These are phyloP conservation scores for Huntiella savannae DNA, from an alignment of 2,329 filamentous ascomycete species.

Conservation along the genomic window DNA sequence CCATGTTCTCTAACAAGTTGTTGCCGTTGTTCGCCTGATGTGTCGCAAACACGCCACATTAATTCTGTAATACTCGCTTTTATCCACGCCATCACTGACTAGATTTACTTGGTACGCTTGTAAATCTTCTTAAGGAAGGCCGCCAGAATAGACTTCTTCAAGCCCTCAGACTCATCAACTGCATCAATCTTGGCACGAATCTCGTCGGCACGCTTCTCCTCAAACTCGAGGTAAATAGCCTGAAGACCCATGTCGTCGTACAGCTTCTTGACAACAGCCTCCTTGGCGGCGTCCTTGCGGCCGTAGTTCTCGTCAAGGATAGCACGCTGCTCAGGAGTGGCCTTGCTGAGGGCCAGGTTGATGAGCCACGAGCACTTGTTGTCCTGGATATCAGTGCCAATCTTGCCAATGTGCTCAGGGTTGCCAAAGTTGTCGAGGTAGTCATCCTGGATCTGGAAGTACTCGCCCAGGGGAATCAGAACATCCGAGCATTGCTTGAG, in stretches of 20 bases:
- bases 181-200: constrained; percentile 55
- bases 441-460: constrained; percentile 98
- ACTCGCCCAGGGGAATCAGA: constrained; percentile 90
- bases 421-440: constrained; percentile 96
- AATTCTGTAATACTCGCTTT: background rate
- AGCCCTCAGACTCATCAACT: constrained; percentile 68
- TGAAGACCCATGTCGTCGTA: constrained; percentile 75
- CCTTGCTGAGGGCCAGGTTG: constrained; percentile 74
- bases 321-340: constrained; percentile 68
- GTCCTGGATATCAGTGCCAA: constrained; percentile 95
- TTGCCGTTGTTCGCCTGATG: background rate
- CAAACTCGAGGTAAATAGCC: constrained; percentile 68
- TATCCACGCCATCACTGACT: background rate
- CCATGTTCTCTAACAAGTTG: background rate
- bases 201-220: constrained; percentile 70
- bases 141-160: constrained; percentile 83
- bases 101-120: constrained; percentile 74
- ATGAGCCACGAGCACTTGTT: constrained; percentile 99
- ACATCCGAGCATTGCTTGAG: constrained; percentile 79
- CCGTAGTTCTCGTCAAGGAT: constrained; percentile 87
- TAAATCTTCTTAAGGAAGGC: constrained; percentile 92
- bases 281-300: constrained; percentile 65
- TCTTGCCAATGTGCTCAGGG: constrained; percentile 87
- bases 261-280: constrained; percentile 72
- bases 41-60: background rate